Base-by-base conservation (phyloP, 805 yeast genomes). In the Osmozyma mogii region DNA sequence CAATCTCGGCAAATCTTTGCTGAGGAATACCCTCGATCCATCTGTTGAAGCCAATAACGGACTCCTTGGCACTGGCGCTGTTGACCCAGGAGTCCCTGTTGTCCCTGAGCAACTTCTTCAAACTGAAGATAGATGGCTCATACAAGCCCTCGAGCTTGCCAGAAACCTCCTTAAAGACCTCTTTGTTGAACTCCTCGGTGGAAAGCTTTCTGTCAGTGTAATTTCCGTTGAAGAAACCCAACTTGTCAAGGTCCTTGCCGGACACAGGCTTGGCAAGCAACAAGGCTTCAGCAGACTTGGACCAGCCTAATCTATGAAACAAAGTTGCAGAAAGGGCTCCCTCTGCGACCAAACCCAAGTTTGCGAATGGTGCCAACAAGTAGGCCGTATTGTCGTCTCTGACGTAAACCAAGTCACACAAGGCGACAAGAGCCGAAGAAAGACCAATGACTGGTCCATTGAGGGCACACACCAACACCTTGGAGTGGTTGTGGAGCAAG, bases 361-460 rank as follows among this genome's bases (percentile, higher is more conserved):
- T 80, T 25, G 87, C 75, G 55, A 85, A 85, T 5, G 96, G 95
- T 10, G 77, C 68, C 45, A 78, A 68, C 38, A 84, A 47, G 46
- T 56, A 75, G 36, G 75, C 70, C 28, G 72, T 68, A 22, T 67
- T 60, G 26, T 66, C 70, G 44, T 77, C 73, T 41, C 67, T 70
- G 9, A 79, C 78, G 48, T 83, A 84, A 7, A 85, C 65, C 35
- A 85, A 64, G 54, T 85, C 96, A 54, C 82, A 75, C 31, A 81
- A 57, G n/a, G 79, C 71, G 9, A 84, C 77, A 30, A 85, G 52
- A 0, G 87, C 85, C 2, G 88, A 75, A 18, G 77, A 62, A 35
- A 85, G 65, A 0, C 96, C 96, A 35, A 85, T 70, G 4, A 75
- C 94, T 0, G 96, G 95, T 0, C 96, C 96, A 49, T 85, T 85